Conservation (phyloP, 1,139 yeast genomes). For the Blastobotrys malaysiensis region DNA sequence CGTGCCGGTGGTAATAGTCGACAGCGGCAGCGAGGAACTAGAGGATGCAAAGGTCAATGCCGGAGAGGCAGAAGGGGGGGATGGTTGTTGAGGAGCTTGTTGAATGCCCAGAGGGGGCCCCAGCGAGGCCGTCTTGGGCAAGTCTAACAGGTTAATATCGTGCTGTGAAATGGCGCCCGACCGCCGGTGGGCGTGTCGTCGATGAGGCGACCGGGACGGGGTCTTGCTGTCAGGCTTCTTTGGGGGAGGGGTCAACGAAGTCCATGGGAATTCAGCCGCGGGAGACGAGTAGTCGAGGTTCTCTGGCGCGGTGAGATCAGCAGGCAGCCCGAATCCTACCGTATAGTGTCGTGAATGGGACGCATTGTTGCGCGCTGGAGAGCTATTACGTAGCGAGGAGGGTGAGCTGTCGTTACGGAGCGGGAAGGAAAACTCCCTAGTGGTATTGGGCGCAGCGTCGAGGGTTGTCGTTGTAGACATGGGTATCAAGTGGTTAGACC, state of each 20-base stretch:
- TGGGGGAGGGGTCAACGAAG: background rate
- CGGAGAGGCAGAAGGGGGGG: conserved; percentile 3
- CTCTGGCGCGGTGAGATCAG: background rate
- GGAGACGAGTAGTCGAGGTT: background rate
- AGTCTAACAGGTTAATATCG: conserved; percentile 6
- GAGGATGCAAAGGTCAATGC: conserved; percentile 9
- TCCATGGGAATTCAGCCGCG: background rate
- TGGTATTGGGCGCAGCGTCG: background rate
- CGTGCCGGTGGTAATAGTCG: background rate
- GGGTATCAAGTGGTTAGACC: too few relatives aligned
- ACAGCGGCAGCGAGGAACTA: background rate
- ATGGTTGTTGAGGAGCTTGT: background rate
- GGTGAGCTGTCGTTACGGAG: conserved; percentile 4
- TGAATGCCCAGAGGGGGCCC: background rate
- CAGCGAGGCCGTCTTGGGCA: background rate
- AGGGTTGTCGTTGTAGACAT: background rate
- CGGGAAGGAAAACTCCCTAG: conserved; percentile 3
- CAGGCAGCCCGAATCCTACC: background rate
- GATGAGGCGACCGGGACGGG: conserved; percentile 13
- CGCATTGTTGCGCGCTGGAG: conserved; percentile 1
- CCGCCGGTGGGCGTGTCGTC: conserved; percentile 17
- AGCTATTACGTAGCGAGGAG: conserved; percentile 1
- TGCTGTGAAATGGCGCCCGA: conserved; percentile 17
- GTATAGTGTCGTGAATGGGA: conserved; percentile 13
- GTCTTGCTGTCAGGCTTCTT: background rate